Base-by-base conservation (phyloP, 2,329 filamentous ascomycete genomes). In the Domatiomyces globalis region DNA sequence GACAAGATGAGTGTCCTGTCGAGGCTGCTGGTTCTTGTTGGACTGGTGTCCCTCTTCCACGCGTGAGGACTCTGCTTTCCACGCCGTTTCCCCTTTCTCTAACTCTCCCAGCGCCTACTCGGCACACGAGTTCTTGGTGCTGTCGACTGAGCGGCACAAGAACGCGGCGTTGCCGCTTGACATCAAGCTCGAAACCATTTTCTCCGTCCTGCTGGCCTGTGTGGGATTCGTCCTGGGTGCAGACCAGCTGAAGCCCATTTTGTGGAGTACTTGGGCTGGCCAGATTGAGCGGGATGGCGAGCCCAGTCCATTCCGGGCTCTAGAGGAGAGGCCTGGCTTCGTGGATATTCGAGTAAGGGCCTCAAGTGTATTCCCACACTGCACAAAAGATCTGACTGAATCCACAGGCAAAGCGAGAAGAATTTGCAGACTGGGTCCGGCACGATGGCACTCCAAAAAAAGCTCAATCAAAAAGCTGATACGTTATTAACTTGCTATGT, bases 261-360 rank as follows among this genome's bases (percentile, higher is more conserved):
- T 73, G 77, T 96, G 65, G 87, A 94, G 73, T 74, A 84, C 55
- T 76, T 92, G 69, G 84, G 84, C 60, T 67, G 81, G 83, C 25
- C 77, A 84, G 62, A 79, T 84, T 36, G 81, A 87, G 63, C 82
- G 79, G 65, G 79, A 82, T 42, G 74, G 70, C 55, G 84, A 76
- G 56, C 84, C 84, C 15, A 95, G 94, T 64, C 87, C 89, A 5
- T 96, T 89, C 66, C 75, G 73, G 48, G 74, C 79, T 45, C 67
- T 95, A 54, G 90, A 96, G 69, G 83, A 85, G 54, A 74, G 92
- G 59, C 80, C 82, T 46, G 83, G 87, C 1, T 98, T 96, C 63
- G 77, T 87, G 70, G 87, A 98, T 70, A 86, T 96, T 56, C 81
- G 87, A 67, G 84, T 81, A 66, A 9, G 45, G 12, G 12, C 15